Conservation (phyloP, 129 eudicot genomes). For the Artemisia tridentata region DNA sequence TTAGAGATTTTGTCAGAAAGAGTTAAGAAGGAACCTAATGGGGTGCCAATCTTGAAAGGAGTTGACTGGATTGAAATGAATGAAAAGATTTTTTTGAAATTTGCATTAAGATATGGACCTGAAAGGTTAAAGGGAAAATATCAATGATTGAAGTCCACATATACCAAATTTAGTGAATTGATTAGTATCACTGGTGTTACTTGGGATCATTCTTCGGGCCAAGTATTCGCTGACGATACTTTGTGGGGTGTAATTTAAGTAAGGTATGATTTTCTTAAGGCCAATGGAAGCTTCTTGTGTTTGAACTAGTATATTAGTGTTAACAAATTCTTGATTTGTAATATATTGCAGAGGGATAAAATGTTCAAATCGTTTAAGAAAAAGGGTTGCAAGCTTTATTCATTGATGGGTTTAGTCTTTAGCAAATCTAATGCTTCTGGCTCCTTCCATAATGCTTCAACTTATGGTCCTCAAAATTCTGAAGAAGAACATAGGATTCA, state of each 20-base stretch:
- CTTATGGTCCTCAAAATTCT: not conserved
- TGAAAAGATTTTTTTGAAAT: not conserved
- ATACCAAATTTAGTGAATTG: not conserved
- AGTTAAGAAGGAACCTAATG: slow-evolving; percentile 1
- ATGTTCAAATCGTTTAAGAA: not conserved
- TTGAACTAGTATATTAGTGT: too few species aligned
- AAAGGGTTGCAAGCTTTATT: not conserved
- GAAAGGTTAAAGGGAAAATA: not conserved
- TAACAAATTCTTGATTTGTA: not conserved
- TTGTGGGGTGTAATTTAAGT: not conserved
- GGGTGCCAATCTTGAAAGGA: not conserved
- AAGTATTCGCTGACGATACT: not conserved
- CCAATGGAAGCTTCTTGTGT: not conserved
- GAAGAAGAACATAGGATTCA: not conserved
- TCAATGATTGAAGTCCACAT: not conserved
- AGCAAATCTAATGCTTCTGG: not conserved
- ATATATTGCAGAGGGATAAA: not conserved
- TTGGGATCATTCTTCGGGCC: not conserved
- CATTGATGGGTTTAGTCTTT: not conserved
- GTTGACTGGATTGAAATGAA: not conserved
- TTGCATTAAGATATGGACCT: slow-evolving; percentile 10
- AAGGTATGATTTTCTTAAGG: not conserved
- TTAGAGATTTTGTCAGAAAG: not conserved
- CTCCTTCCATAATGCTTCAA: not conserved
- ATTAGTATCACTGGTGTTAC: not conserved